Conservation (phyloP, 2,329 filamentous ascomycete genomes). For the Stachybotrys echinatus region DNA sequence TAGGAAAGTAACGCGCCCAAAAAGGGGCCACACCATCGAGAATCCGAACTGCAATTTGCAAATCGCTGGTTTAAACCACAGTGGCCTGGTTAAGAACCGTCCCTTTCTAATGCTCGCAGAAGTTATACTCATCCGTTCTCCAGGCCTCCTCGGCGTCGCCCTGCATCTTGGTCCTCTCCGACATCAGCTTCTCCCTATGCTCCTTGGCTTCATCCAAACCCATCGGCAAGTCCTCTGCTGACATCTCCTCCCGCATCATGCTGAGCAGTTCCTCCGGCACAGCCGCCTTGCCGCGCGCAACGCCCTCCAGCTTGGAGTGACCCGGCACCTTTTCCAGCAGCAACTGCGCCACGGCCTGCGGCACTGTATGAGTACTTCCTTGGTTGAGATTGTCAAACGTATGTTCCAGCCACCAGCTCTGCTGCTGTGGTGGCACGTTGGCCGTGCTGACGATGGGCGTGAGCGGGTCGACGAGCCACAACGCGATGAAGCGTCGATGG, state of each 20-base stretch:
- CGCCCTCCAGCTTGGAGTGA: not conserved
- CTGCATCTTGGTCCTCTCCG: not conserved
- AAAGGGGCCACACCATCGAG: too few species aligned
- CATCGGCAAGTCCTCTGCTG: not conserved
- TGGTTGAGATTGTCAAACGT: not conserved
- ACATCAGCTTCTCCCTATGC: conserved; percentile 1
- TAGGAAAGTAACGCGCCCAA: too few species aligned
- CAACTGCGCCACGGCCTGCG: too few species aligned
- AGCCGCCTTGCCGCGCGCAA: not conserved
- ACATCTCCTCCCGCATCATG: not conserved
- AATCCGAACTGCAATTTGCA: too few species aligned
- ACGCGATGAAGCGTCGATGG: conserved; percentile 44
- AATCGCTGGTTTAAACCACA: too few species aligned
- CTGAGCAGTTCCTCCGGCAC: not conserved
- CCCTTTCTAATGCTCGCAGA: not conserved
- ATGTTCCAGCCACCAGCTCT: conserved; percentile 18
- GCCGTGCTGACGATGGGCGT: conserved; percentile 26
- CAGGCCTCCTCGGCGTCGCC: not conserved
- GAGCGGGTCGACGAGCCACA: conserved; percentile 50
- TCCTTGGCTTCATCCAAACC: conserved; percentile 1
- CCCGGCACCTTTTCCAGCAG: not conserved
- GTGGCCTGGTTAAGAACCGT: too few species aligned
- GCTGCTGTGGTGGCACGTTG: conserved; percentile 27
- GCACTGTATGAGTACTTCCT: too few species aligned
- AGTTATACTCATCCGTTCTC: not conserved